Evolutionary conservation across 306 rosid species (phyloP).

Genomic region (Pachyrhizus erosus): DNA sequence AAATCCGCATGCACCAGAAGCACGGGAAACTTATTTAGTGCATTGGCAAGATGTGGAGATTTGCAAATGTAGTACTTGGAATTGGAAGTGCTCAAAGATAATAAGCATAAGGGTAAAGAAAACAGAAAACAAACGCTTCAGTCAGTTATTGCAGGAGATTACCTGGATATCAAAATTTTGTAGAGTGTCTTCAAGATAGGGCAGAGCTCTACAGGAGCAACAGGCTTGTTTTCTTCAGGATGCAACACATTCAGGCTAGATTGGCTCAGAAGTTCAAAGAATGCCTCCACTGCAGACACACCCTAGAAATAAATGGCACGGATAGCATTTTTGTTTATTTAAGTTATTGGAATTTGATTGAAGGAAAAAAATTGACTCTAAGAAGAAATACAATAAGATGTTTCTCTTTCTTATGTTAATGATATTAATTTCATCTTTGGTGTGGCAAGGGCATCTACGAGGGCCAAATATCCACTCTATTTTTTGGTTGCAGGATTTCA

Average conservation of each 20-base stretch:
- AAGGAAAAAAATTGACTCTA: neutral
- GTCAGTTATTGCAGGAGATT: slow-evolving; percentile 21
- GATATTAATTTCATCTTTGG: neutral
- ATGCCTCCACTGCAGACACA: slow-evolving; percentile 87
- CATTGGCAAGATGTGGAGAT: slow-evolving; percentile 3
- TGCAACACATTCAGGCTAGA: slow-evolving; percentile 83
- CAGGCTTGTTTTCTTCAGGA: slow-evolving; percentile 88
- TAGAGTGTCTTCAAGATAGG: slow-evolving; percentile 90
- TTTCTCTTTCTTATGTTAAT: neutral
- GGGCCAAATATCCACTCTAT: neutral
- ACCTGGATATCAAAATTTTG: slow-evolving; percentile 84
- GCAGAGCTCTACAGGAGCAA: slow-evolving; percentile 93
- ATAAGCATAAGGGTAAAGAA: neutral
- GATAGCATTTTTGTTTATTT: neutral
- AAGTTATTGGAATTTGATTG: slow-evolving; percentile 13
- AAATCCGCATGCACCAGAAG: slow-evolving; percentile 36
- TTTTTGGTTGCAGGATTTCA: too few relatives aligned
- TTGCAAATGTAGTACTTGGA: slow-evolving; percentile 27
- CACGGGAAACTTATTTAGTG: slow-evolving; percentile 12
- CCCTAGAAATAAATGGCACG: slow-evolving; percentile 60
- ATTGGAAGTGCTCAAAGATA: slow-evolving; percentile 29
- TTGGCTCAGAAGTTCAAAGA: slow-evolving; percentile 87
- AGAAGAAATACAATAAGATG: neutral
- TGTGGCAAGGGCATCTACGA: slow-evolving; percentile 3
- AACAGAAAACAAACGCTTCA: neutral